Conservation (phyloP, 2,329 filamentous ascomycete species). For the Trichoderma oligosporum region DNA sequence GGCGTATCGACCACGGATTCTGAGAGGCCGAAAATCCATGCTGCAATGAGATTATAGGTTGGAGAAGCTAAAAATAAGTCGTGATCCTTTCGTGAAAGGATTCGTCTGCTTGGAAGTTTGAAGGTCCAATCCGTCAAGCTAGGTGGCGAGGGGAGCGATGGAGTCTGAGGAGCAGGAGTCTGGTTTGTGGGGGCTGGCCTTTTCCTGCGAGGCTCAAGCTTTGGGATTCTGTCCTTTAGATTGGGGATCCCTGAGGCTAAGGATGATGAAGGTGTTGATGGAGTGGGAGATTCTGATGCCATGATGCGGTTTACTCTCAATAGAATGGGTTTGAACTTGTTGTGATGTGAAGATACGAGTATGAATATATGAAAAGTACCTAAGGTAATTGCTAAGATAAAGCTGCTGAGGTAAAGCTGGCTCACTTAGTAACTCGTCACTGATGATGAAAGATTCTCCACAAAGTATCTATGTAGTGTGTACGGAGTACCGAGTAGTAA, state of each 20-base stretch:
- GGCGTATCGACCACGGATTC: constrained; percentile 73
- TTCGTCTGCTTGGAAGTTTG: constrained; percentile 67
- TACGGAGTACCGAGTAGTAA: background rate
- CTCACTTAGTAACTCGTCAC: constrained; percentile 15
- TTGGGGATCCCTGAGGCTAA: constrained; percentile 29
- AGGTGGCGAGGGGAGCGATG: constrained; percentile 65
- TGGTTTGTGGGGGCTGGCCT: constrained; percentile 50
- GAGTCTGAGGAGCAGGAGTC: constrained; percentile 69
- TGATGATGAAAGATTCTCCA: background rate
- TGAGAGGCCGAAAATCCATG: constrained; percentile 82
- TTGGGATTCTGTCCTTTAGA: constrained; percentile 57
- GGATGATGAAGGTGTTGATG: constrained; percentile 16
- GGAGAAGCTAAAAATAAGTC: constrained; percentile 74
- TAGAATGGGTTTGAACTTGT: constrained; percentile 16
- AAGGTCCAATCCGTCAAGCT: constrained; percentile 59
- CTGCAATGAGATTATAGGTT: constrained; percentile 69
- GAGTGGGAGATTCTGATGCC: constrained; percentile 25
- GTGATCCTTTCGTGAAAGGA: constrained; percentile 77
- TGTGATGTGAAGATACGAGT: background rate
- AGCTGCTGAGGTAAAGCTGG: too few species aligned
- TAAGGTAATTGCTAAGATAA: background rate
- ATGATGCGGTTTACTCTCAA: constrained; percentile 22
- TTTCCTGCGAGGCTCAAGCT: constrained; percentile 61
- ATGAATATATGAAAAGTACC: background rate
- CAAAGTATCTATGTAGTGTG: background rate